Evolutionary conservation across 1,139 yeast species (phyloP).

Genomic region (Hanseniaspora sp.): DNA sequence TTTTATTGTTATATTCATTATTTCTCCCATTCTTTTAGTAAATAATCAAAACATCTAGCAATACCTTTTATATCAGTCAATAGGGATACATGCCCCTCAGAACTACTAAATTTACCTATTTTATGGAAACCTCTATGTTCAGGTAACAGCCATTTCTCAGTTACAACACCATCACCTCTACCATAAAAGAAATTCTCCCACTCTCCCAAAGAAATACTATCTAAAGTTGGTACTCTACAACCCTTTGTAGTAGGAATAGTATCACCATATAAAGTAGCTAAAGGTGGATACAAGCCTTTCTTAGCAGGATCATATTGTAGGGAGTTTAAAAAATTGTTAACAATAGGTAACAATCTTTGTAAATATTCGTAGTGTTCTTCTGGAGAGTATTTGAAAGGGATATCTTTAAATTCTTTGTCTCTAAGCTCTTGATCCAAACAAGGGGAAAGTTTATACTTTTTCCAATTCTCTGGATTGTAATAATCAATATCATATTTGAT

Average conservation of each 20-base stretch:
- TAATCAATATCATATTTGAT: slow-evolving; percentile 50
- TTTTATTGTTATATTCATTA: neutral
- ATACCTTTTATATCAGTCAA: slow-evolving; percentile 63
- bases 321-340: slow-evolving; percentile 50
- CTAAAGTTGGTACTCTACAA: slow-evolving; percentile 48
- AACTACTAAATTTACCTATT: slow-evolving; percentile 55
- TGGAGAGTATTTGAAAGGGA: slow-evolving; percentile 2
- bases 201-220: slow-evolving; percentile 58
- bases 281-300: slow-evolving; percentile 54
- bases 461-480: slow-evolving; percentile 75
- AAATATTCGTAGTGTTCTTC: slow-evolving; percentile 37
- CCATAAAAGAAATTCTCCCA: slow-evolving; percentile 73
- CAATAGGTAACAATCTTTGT: slow-evolving; percentile 45
- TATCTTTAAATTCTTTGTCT: slow-evolving; percentile 6
- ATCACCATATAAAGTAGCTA: slow-evolving; percentile 71
- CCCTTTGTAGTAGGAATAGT: slow-evolving; percentile 78
- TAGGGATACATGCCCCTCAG: slow-evolving; percentile 66
- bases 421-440: slow-evolving; percentile 44
- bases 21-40: slow-evolving; percentile 30
- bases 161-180: slow-evolving; percentile 88
- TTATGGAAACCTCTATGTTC: slow-evolving; percentile 57
- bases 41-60: slow-evolving; percentile 57
- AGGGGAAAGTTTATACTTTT: slow-evolving; percentile 62
- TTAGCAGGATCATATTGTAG: slow-evolving; percentile 42
- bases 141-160: slow-evolving; percentile 74